Conservation (phyloP, 2,329 filamentous ascomycete genomes). For the Alternaria sp. region DNA sequence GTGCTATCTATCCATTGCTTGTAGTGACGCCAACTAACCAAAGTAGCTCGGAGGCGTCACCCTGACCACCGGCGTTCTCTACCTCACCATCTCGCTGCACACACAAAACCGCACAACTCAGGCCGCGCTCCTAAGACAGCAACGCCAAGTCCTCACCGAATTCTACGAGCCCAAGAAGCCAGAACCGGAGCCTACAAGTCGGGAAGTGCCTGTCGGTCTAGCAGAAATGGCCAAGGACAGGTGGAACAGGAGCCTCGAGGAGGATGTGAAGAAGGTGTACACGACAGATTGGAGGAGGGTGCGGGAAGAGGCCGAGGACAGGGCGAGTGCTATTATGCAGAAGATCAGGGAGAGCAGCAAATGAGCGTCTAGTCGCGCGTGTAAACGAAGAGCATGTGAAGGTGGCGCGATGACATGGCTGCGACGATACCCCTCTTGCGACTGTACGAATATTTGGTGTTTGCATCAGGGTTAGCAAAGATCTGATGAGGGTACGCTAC, state of each 20-base stretch:
- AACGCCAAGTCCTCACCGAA: constrained; percentile 55
- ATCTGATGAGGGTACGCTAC: constrained; percentile 7
- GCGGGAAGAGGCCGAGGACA: constrained; percentile 54
- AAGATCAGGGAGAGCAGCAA: constrained; percentile 45
- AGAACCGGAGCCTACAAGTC: constrained; percentile 49
- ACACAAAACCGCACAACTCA: constrained; percentile 58
- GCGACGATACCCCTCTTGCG: constrained; percentile 34
- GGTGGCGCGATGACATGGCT: constrained; percentile 10
- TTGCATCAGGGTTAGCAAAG: constrained; percentile 13
- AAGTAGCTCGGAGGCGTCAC: constrained; percentile 60
- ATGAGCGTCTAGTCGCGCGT: constrained; percentile 18
- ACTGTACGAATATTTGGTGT: constrained; percentile 15
- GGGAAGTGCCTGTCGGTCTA: constrained; percentile 54
- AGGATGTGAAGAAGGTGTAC: constrained; percentile 54
- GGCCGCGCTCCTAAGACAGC: constrained; percentile 57
- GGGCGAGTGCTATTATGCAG: constrained; percentile 46
- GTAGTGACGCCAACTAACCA: background rate
- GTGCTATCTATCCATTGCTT: constrained; percentile 16
- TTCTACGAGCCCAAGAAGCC: constrained; percentile 56
- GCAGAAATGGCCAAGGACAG: constrained; percentile 59
- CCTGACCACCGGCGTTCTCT: constrained; percentile 57
- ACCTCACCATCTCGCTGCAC: constrained; percentile 55
- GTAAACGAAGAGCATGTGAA: constrained; percentile 1
- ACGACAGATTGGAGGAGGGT: constrained; percentile 57
- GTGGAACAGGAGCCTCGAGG: constrained; percentile 60